Conservation (phyloP, 768 basidiomycete genomes). For the Cystobasidium onofrii region DNA sequence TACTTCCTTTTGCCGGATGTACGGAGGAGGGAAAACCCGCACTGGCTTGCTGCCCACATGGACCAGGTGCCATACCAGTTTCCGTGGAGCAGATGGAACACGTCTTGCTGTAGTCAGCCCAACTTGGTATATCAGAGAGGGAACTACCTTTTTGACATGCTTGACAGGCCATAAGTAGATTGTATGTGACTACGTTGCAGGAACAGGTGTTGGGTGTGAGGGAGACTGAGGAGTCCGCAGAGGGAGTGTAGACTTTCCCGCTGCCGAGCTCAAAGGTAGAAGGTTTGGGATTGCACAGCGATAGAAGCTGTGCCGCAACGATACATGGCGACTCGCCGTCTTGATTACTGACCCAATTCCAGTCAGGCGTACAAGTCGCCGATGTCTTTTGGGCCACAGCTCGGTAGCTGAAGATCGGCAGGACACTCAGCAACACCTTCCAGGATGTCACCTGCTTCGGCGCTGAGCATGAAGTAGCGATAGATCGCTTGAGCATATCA, state of each 20-base stretch:
- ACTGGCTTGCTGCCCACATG: neutral
- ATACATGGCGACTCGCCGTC: neutral
- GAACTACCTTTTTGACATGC: constrained; percentile 3
- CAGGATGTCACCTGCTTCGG: neutral
- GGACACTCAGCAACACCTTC: neutral
- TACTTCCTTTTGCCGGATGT: neutral
- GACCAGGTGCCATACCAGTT: constrained; percentile 11
- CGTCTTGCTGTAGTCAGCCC: neutral
- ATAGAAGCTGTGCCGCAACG: constrained; percentile 2
- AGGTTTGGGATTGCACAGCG: neutral
- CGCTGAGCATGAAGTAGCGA: too few relatives aligned
- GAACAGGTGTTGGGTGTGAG: constrained; percentile 14
- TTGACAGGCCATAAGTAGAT: constrained; percentile 28
- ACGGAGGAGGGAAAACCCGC: constrained; percentile 16
- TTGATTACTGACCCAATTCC: constrained; percentile 14
- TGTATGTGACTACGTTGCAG: constrained; percentile 30
- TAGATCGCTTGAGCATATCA: too few relatives aligned
- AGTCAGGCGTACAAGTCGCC: constrained; percentile 3
- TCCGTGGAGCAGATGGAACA: constrained; percentile 17
- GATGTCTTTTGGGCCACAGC: neutral
- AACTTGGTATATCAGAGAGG: neutral
- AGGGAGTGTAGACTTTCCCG: constrained; percentile 13
- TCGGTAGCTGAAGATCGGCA: neutral
- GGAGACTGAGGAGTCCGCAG: neutral
- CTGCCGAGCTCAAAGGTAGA: neutral